Percentiles rank a stretch among this genome's conserved stretches.
Evolutionary conservation across 2,329 filamentous ascomycete genomes (phyloP).

Genomic region (Hypocrella siamensis): DNA sequence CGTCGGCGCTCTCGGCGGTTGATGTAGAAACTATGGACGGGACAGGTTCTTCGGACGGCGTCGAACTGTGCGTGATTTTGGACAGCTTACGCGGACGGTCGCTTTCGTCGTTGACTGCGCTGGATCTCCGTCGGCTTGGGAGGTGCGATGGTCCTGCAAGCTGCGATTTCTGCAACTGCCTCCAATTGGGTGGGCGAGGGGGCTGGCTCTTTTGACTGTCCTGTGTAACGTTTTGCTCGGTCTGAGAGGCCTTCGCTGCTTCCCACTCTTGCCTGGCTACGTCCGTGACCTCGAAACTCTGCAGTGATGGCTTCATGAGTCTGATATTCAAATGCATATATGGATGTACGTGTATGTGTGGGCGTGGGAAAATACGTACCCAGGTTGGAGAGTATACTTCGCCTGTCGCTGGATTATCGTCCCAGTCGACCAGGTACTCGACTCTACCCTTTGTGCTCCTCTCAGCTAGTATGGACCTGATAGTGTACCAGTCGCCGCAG

Average conservation of each 20-base stretch:
- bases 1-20: conserved; percentile 9
- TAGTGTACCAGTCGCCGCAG: conserved; percentile 16
- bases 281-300: conserved; percentile 16
- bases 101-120: conserved; percentile 5
- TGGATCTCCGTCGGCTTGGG: conserved; percentile 1
- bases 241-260: conserved; percentile 7
- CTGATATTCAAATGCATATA: neutral
- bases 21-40: conserved; percentile 14
- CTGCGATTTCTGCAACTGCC: conserved; percentile 6
- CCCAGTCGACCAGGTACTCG: conserved; percentile 24
- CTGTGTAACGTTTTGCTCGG: conserved; percentile 1
- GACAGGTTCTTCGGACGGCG: conserved; percentile 14
- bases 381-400: conserved; percentile 17
- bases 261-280: conserved; percentile 19
- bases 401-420: conserved; percentile 15
- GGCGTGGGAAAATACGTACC: conserved; percentile 8
- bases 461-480: conserved; percentile 21
- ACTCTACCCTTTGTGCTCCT: conserved; percentile 9
- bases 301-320: conserved; percentile 7
- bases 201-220: conserved; percentile 8
- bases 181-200: conserved; percentile 13
- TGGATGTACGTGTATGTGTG: neutral
- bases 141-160: too few species aligned
- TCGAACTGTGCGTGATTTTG: conserved; percentile 8
- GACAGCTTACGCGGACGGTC: conserved; percentile 8